Base-by-base conservation (phyloP, 768 basidiomycete species). In the Podaxis sp. region DNA sequence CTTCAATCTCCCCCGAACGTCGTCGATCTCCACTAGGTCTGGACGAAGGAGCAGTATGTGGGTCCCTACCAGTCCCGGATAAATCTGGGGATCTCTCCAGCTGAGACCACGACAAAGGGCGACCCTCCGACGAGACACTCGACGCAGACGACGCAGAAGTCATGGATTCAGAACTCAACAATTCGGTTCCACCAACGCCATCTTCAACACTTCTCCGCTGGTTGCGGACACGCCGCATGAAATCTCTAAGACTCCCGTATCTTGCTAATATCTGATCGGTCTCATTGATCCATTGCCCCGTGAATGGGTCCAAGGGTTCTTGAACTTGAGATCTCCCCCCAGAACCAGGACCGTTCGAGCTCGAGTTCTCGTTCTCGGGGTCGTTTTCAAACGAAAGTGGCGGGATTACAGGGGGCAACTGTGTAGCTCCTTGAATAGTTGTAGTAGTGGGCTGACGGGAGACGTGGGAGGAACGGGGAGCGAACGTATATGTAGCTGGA, bases 371-470 rank as follows among this genome's bases (percentile, higher is more conserved):
- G 7, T 68, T 68, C 32, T 74, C 74, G 63, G 77, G 57, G 27
- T 70, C 60, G 5, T 67, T 68, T 32, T 75, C 75, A 62, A 79
- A 78, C 1, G 72, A 63, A 13, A 79, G 67, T 0, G 78, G 79
- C 5, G 78, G 77, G 35, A 79, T 75, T 23, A 64, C 65, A 27
- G 72, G 71, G 18, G 75, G 69, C 40, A 66, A 50, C 16, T 59
- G 57, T 38, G 57, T 62, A 21, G 65, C 57, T 52, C 53, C 57
- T 35, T 60, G 42, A 57, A 36, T 54, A 38, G 63, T 3, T 48
- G 25, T 48, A 13, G 40, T 32, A 14, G 40, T 42, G 13, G 40
- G 14, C 40, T 42, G 40, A 42, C 7, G 32, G 32, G 32, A 32
- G 32, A 32, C 32, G 40, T 42, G 40, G 40, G n/a, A 47, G 7